Conservation (phyloP, 1,284 basidiomycete genomes). For the Malassezia caprae region DNA sequence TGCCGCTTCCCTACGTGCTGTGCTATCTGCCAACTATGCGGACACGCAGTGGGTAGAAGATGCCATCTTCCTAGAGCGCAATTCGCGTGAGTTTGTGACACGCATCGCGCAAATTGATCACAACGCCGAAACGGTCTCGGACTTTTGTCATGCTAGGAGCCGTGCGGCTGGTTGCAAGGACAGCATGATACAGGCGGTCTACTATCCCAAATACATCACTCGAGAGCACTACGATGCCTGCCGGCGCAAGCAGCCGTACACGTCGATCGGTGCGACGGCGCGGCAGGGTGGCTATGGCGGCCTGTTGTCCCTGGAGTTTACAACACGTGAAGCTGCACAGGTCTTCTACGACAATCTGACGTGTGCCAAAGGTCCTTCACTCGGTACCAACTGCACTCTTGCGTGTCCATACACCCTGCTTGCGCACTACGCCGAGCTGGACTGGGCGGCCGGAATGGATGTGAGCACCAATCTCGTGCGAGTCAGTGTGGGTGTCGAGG, state of each 20-base stretch:
- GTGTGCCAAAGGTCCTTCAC: slow-evolving; percentile 80
- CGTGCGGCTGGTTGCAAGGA: slow-evolving; percentile 29
- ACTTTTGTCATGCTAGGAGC: slow-evolving; percentile 54
- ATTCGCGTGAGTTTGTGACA: slow-evolving; percentile 78
- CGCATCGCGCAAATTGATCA: slow-evolving; percentile 69
- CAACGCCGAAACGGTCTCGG: slow-evolving; percentile 73
- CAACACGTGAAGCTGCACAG: slow-evolving; percentile 57
- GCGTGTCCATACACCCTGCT: slow-evolving; percentile 87
- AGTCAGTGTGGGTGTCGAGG: slow-evolving; percentile 83
- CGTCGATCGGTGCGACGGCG: neutral
- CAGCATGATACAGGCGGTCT: slow-evolving; percentile 68
- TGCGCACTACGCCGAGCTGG: slow-evolving; percentile 80
- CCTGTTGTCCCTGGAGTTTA: slow-evolving; percentile 83
- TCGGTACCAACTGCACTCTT: slow-evolving; percentile 92
- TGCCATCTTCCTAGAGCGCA: slow-evolving; percentile 92
- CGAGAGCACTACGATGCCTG: slow-evolving; percentile 63
- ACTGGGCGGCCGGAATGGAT: slow-evolving; percentile 79
- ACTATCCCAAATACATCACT: slow-evolving; percentile 78
- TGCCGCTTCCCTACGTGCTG: slow-evolving; percentile 59
- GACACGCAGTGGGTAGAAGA: slow-evolving; percentile 85
- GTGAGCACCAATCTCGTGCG: slow-evolving; percentile 77
- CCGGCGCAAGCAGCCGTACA: slow-evolving; percentile 50
- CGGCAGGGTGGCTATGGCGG: slow-evolving; percentile 65
- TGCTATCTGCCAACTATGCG: slow-evolving; percentile 62
- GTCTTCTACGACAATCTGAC: slow-evolving; percentile 79